A percentile compares a stretch with the other conserved stretches of the same genome.
phyloP scores from a whole-genome alignment of 352 stramenopile genomes.

The Halophytophthora polymorphica region DNA sequence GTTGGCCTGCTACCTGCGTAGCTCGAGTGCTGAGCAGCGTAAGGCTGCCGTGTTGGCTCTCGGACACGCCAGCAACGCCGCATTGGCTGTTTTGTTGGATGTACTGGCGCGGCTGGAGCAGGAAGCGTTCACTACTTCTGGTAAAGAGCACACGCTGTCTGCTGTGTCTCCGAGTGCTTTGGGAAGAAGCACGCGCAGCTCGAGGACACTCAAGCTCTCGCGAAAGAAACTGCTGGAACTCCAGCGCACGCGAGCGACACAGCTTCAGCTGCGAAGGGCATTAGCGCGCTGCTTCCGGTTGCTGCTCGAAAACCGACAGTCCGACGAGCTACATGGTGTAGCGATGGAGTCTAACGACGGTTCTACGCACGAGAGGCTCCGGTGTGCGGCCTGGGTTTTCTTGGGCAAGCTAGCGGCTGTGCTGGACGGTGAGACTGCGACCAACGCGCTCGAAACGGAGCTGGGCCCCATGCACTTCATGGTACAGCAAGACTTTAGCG shows the following conservation, averaged over 20 bases:
- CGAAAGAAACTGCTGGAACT: slow-evolving; percentile 19
- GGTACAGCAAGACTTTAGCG: slow-evolving; percentile 67
- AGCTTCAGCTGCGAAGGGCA: slow-evolving; percentile 54
- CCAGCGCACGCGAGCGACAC: slow-evolving; percentile 17
- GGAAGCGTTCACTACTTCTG: slow-evolving; percentile 37
- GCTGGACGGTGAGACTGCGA: slow-evolving; percentile 13
- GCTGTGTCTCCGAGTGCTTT: slow-evolving; percentile 8
- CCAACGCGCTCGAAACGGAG: slow-evolving; percentile 5
- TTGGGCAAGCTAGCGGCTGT: slow-evolving; percentile 23
- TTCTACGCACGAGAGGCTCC: slow-evolving; percentile 11
- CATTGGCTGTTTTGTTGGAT: slow-evolving; percentile 41
- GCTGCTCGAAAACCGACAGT: slow-evolving; percentile 31
- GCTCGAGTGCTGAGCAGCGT: slow-evolving; percentile 46
- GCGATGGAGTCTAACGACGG: slow-evolving; percentile 8
- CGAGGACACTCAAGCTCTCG: slow-evolving; percentile 11
- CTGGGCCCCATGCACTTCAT: slow-evolving; percentile 40
- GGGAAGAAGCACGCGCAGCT: slow-evolving; percentile 6
- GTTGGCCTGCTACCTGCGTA: slow-evolving; percentile 55
- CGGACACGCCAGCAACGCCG: slow-evolving; percentile 33
- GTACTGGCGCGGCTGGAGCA: slow-evolving; percentile 47
- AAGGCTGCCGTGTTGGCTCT: slow-evolving; percentile 54
- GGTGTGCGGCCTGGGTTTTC: slow-evolving; percentile 16
- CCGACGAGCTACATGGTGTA: slow-evolving; percentile 5
- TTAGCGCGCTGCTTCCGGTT: slow-evolving; percentile 52
- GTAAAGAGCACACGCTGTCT: slow-evolving; percentile 12